Percentiles rank a stretch among this genome's conserved stretches.
Conservation (phyloP, 495 filamentous ascomycete species). For the Xylaria flabelliformis region DNA sequence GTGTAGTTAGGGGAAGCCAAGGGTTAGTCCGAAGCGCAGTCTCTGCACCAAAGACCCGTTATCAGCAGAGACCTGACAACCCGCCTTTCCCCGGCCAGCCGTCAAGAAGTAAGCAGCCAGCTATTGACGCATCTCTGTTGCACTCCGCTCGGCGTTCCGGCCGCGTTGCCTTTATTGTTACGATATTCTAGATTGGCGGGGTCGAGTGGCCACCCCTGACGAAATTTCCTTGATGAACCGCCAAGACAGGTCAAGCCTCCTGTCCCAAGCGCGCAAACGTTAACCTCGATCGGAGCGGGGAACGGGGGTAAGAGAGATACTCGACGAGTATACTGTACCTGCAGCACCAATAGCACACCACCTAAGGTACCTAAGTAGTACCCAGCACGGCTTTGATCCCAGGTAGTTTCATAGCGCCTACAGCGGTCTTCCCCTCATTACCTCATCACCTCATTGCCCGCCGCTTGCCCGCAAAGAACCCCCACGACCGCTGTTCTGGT, state of each 20-base stretch:
- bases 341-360: neutral
- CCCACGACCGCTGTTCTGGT: neutral
- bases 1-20: neutral
- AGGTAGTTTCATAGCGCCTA: slow-evolving; percentile 6
- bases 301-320: neutral
- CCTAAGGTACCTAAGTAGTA: neutral
- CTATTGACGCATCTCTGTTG: slow-evolving; percentile 12
- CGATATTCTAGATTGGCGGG: slow-evolving; percentile 22
- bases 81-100: neutral
- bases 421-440: neutral
- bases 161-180: slow-evolving; percentile 1
- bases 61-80: neutral
- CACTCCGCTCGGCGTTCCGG: slow-evolving; percentile 14
- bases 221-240: slow-evolving; percentile 14
- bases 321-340: slow-evolving; percentile 1
- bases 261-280: neutral
- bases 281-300: slow-evolving; percentile 9
- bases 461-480: neutral
- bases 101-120: neutral
- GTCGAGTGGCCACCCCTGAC: slow-evolving; percentile 19
- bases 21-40: neutral
- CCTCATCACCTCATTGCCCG: neutral
- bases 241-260: slow-evolving; percentile 20
- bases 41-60: neutral
- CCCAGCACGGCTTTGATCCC: neutral